phyloP scores from a whole-genome alignment of 2,329 filamentous ascomycete species.

The Orbilia quercus region DNA sequence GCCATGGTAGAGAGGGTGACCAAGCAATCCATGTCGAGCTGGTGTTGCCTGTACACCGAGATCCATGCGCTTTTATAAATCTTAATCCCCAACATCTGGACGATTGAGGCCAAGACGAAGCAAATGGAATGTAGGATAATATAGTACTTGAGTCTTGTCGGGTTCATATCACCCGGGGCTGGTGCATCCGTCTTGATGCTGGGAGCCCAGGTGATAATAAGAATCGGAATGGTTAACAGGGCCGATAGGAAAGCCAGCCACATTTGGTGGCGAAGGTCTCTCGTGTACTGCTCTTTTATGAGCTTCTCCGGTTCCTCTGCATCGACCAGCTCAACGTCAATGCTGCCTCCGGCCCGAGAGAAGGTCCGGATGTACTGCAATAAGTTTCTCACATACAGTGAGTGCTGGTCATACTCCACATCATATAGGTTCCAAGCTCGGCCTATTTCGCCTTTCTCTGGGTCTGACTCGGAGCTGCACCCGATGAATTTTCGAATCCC shows the following conservation, averaged over 20 bases:
- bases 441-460: slow-evolving; percentile 26
- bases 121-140: slow-evolving; percentile 62
- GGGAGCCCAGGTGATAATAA: slow-evolving; percentile 75
- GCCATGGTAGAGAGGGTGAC: slow-evolving; percentile 75
- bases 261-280: slow-evolving; percentile 14
- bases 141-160: background rate
- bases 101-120: slow-evolving; percentile 66
- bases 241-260: slow-evolving; percentile 67
- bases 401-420: slow-evolving; percentile 38
- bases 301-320: slow-evolving; percentile 22
- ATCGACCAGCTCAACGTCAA: slow-evolving; percentile 27
- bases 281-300: slow-evolving; percentile 10
- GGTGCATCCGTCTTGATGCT: slow-evolving; percentile 43
- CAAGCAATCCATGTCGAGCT: slow-evolving; percentile 76
- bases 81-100: slow-evolving; percentile 66
- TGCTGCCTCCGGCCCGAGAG: slow-evolving; percentile 3
- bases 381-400: slow-evolving; percentile 27
- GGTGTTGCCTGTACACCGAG: slow-evolving; percentile 69
- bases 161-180: slow-evolving; percentile 30
- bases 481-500: background rate
- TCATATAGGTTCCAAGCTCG: slow-evolving; percentile 19
- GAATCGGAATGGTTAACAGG: slow-evolving; percentile 71
- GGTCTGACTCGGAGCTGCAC: slow-evolving; percentile 9
- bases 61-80: slow-evolving; percentile 69
- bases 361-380: slow-evolving; percentile 43